Evolutionary conservation across 2,329 filamentous ascomycete species (phyloP), one percentile per base, ranked within the genome.

Genomic region (Elsinoe australis): DNA sequence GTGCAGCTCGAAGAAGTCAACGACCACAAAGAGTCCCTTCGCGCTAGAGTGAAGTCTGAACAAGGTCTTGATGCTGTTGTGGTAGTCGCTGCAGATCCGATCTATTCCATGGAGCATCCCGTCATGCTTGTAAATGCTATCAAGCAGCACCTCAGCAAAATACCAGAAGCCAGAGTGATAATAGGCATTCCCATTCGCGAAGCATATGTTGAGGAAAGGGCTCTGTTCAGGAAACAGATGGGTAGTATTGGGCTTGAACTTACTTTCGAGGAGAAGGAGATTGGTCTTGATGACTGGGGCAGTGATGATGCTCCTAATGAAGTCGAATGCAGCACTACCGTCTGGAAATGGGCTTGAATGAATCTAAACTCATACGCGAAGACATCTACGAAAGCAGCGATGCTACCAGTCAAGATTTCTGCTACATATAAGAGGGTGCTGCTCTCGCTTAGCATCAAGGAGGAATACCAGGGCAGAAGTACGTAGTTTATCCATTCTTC

Each of bases 51-150:
- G 47, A 21, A 48, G 22, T 12, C 32, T 28, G 17, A 14, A n/a
- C 26, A 10, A 9, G 31, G 34, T 15, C 18, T 48, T 12, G 34
- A 28, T 15, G 45, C 51, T 59, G n/a, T 39, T n/a, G 45, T 95
- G 48, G 79, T 96, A 34, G 73, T 98, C 2, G 87, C 80, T 2
- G 87, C 90, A 2, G 92, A 98, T 64, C 78, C 87, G 0, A 70
- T 98, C 15, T 96, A 96, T 65, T 87, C 89, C 36, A 76, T 88
- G 41, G 76, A 85, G 3, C 92, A 96, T 60, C 87, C 90, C 0
- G 67, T 64, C 2, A 77, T 92, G 58, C 74, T 96, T 17, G 80
- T 82, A 0, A 71, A 79, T 10, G 82, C 85, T 10, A 80, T 96
- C 35, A 66, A 72, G 7, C 67, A 74, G 31, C 87, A 88, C 66